phyloP scores from a whole-genome alignment of 768 basidiomycete species.

The Tremella mesenterica region DNA sequence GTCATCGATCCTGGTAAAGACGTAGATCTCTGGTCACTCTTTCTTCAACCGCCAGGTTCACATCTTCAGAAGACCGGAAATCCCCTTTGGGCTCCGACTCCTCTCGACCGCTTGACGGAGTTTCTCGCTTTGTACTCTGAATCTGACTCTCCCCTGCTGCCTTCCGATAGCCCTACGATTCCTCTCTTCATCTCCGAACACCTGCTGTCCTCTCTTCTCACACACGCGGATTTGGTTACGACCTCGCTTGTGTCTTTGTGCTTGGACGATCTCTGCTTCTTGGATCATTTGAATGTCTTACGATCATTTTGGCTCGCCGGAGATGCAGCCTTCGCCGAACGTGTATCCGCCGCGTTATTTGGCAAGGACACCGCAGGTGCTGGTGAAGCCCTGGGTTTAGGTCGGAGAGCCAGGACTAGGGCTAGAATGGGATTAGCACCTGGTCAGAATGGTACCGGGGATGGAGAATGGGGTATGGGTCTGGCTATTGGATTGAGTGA shows the following conservation, averaged over 20 bases:
- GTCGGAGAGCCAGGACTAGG: slow-evolving; percentile 35
- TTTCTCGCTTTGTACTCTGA: slow-evolving; percentile 31
- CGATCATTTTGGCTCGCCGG: slow-evolving; percentile 38
- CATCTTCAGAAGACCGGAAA: slow-evolving; percentile 5
- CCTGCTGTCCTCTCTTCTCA: slow-evolving; percentile 60
- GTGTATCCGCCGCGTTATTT: slow-evolving; percentile 65
- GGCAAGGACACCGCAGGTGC: slow-evolving; percentile 54
- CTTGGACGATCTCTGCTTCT: slow-evolving; percentile 66
- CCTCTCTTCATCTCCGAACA: slow-evolving; percentile 53
- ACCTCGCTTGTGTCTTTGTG: slow-evolving; percentile 57
- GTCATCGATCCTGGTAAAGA: background rate
- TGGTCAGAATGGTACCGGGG: slow-evolving; percentile 48
- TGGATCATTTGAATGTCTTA: slow-evolving; percentile 52
- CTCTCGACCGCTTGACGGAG: slow-evolving; percentile 13
- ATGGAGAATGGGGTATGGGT: slow-evolving; percentile 53
- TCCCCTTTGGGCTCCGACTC: slow-evolving; percentile 20
- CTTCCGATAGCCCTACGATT: slow-evolving; percentile 57
- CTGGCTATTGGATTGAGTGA: slow-evolving; percentile 64
- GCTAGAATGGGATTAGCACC: slow-evolving; percentile 40
- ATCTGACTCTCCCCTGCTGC: slow-evolving; percentile 56
- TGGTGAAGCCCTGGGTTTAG: slow-evolving; percentile 26
- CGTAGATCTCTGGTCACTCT: slow-evolving; percentile 11
- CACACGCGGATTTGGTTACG: slow-evolving; percentile 43
- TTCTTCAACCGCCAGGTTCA: slow-evolving; percentile 18
- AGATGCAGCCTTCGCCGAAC: slow-evolving; percentile 54